A percentile compares a stretch with the other conserved stretches of the same genome.
phyloP scores from a whole-genome alignment of 2,329 filamentous ascomycete species.

The Fusarium globosum region DNA sequence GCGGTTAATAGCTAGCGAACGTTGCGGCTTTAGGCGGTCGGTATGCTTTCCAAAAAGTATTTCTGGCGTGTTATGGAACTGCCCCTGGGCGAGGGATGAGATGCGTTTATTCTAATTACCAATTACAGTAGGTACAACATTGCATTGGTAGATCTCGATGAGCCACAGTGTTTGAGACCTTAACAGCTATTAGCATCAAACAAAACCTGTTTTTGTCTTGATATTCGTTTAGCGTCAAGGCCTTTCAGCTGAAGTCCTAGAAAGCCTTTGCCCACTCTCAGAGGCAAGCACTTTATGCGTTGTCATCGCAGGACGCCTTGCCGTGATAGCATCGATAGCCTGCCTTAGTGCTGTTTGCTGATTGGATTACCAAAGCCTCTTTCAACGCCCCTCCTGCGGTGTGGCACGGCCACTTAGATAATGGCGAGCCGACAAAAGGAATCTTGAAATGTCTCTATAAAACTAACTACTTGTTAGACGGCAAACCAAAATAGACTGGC shows the following conservation, averaged over 20 bases:
- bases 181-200: background rate
- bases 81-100: background rate
- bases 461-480: background rate
- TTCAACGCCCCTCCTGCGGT: background rate
- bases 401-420: fast-evolving
- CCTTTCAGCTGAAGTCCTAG: background rate
- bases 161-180: fast-evolving
- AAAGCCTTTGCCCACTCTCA: background rate
- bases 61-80: background rate
- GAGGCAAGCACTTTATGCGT: background rate
- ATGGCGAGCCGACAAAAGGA: background rate
- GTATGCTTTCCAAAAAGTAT: background rate
- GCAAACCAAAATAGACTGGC: background rate
- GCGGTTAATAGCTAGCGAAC: fast-evolving
- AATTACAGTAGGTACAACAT: background rate
- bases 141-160: background rate
- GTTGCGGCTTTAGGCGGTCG: fast-evolving
- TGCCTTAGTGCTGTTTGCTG: background rate
- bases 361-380: background rate
- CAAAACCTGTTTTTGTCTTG: background rate
- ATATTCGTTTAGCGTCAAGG: background rate
- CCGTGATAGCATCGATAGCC: fast-evolving
- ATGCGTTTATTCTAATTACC: too few relatives aligned
- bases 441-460: background rate
- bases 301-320: background rate